Conservation (phyloP, 192 early-diverging fungal genomes). For the Coemansia aciculifera region DNA sequence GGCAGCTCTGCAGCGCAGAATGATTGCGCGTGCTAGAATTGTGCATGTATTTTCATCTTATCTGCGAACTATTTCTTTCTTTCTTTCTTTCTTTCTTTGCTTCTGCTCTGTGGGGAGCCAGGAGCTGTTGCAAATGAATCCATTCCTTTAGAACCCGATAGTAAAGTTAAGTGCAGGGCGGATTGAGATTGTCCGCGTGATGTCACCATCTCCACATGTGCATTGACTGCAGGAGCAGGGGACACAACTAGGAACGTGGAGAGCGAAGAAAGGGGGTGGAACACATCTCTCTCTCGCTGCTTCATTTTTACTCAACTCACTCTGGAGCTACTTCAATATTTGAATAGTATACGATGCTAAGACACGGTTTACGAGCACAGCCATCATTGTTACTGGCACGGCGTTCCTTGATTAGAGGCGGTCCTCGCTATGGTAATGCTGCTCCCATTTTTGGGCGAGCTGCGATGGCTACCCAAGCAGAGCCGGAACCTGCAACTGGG, state of each 20-base stretch:
- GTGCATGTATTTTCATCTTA: not conserved
- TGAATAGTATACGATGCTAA: not conserved
- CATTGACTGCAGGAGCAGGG: not conserved
- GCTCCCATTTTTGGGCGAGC: not conserved
- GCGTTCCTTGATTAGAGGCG: not conserved
- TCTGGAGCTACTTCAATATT: too few relatives aligned
- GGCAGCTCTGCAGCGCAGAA: conserved; percentile 9
- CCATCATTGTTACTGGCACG: not conserved
- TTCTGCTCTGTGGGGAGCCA: not conserved
- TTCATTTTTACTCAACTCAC: too few relatives aligned
- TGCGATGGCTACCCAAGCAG: not conserved
- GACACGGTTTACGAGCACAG: not conserved
- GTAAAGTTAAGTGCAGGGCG: not conserved
- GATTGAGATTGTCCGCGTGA: not conserved
- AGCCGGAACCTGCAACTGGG: not conserved
- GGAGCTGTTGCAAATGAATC: not conserved
- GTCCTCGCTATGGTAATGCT: not conserved
- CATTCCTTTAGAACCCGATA: not conserved
- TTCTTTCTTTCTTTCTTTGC: not conserved
- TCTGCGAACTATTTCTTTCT: not conserved
- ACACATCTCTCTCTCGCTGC: not conserved
- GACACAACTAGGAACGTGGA: not conserved
- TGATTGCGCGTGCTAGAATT: conserved; percentile 52
- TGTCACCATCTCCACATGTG: not conserved
- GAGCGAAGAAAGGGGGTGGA: not conserved